A percentile compares a stretch with the other conserved stretches of the same genome.
phyloP scores from a whole-genome alignment of 495 filamentous ascomycete genomes.

The Tuber melanosporum region DNA sequence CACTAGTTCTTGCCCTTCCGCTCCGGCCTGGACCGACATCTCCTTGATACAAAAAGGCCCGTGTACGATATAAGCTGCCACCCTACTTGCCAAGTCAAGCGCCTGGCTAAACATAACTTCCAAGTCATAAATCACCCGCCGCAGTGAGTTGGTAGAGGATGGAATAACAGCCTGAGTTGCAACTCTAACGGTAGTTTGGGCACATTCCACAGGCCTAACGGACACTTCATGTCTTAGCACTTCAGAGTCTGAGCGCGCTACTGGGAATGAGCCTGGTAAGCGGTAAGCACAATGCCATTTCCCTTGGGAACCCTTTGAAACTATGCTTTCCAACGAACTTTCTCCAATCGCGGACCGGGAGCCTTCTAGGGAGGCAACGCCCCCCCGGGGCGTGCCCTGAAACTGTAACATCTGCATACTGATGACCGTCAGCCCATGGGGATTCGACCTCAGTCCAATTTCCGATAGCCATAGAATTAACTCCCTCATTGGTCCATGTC shows the following conservation, averaged over 20 bases:
- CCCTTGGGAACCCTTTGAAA: neutral
- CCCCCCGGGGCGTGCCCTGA: neutral
- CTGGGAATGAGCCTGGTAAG: neutral
- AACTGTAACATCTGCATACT: neutral
- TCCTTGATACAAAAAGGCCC: conserved; percentile 29
- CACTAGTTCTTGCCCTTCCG: conserved; percentile 15
- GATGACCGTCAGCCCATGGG: neutral
- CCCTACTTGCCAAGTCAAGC: conserved; percentile 32
- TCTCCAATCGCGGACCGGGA: neutral
- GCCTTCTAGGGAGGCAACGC: neutral
- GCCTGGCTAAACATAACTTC: conserved; percentile 39
- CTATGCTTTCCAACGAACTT: neutral
- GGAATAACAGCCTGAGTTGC: conserved; percentile 3
- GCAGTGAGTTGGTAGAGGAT: conserved; percentile 25
- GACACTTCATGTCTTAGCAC: neutral
- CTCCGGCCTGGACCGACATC: conserved; percentile 28
- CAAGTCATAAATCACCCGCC: conserved; percentile 33
- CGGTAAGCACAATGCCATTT: neutral
- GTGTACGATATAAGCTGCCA: conserved; percentile 27
- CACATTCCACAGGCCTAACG: neutral
- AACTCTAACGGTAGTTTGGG: neutral
- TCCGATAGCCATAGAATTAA: neutral
- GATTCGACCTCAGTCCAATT: neutral
- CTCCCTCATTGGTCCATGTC: neutral
- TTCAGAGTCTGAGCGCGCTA: neutral